These are phyloP conservation scores for Gastroboletus turbinatus DNA, from an alignment of 1,284 basidiomycete species.

Conservation along the genomic window DNA sequence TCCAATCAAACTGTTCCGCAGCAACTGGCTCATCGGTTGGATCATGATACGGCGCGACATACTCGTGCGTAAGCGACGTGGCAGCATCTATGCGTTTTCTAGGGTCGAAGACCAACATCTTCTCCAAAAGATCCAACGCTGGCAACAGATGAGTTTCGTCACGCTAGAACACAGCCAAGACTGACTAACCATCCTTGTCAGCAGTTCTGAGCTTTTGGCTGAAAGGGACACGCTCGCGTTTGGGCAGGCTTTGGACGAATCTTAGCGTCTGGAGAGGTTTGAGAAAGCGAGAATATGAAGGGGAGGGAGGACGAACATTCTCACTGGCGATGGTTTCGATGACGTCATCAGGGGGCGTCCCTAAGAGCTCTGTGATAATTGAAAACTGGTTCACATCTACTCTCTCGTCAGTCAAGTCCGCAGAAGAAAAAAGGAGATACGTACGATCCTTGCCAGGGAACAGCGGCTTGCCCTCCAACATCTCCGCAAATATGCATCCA, in stretches of 20 bases:
- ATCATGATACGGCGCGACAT: conserved; percentile 98
- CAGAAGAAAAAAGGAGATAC: conserved; percentile 33
- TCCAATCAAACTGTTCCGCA: conserved; percentile 97
- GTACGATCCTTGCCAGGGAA: conserved; percentile 98
- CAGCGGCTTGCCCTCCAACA: conserved; percentile 97
- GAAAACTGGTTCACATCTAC: conserved; percentile 99
- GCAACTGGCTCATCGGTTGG: conserved; percentile 97
- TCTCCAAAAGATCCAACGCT: conserved; percentile 96
- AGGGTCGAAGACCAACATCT: conserved; percentile 99
- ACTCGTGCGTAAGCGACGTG: conserved; percentile 89
- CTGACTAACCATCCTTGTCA: conserved; percentile 75
- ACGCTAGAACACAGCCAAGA: neutral
- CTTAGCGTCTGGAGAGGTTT: conserved; percentile 78
- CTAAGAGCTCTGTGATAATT: conserved; percentile 97
- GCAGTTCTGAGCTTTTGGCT: conserved; percentile 89
- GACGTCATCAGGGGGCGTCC: conserved; percentile 98
- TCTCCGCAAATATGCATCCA: conserved; percentile 99
- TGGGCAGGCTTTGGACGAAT: conserved; percentile 96
- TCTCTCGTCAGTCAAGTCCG: conserved; percentile 4
- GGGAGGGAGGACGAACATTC: conserved; percentile 63
- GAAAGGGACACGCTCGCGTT: conserved; percentile 94
- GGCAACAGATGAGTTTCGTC: conserved; percentile 11
- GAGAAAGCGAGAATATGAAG: conserved; percentile 14
- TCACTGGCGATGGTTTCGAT: conserved; percentile 98
- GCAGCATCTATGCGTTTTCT: conserved; percentile 94